phyloP scores from a whole-genome alignment of 2,329 filamentous ascomycete species.

The Boeremia exigua region DNA sequence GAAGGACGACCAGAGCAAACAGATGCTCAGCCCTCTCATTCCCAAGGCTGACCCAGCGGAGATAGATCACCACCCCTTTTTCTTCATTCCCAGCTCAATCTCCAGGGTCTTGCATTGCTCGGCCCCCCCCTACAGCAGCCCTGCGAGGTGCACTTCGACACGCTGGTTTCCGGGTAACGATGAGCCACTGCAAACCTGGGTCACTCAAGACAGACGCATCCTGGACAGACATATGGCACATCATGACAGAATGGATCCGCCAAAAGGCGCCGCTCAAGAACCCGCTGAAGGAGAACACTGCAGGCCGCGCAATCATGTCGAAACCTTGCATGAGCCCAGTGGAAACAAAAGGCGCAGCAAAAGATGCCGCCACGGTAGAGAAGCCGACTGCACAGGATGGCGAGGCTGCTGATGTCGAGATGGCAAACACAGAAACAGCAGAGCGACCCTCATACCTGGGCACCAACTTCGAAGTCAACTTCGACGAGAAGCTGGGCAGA shows the following conservation, averaged over 20 bases:
- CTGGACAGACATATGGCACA: slow-evolving; percentile 87
- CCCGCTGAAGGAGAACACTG: slow-evolving; percentile 70
- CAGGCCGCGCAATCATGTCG: slow-evolving; percentile 73
- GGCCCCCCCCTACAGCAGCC: slow-evolving; percentile 79
- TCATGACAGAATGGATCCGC: slow-evolving; percentile 89
- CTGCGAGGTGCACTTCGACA: slow-evolving; percentile 81
- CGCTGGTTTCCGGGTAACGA: slow-evolving; percentile 80
- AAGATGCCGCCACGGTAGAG: neutral
- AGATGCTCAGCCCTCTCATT: slow-evolving; percentile 47
- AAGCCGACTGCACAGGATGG: slow-evolving; percentile 8
- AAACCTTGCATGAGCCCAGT: slow-evolving; percentile 29
- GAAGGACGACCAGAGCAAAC: slow-evolving; percentile 26
- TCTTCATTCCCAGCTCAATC: slow-evolving; percentile 77
- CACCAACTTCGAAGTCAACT: slow-evolving; percentile 66
- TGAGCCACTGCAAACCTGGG: slow-evolving; percentile 87
- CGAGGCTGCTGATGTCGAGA: slow-evolving; percentile 8
- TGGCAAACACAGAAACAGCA: slow-evolving; percentile 6
- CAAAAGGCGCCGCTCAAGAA: slow-evolving; percentile 81
- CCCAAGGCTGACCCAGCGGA: slow-evolving; percentile 44
- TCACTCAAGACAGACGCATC: slow-evolving; percentile 94
- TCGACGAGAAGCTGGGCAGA: slow-evolving; percentile 80
- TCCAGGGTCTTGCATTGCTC: slow-evolving; percentile 78
- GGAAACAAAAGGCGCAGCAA: slow-evolving; percentile 4
- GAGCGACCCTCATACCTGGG: slow-evolving; percentile 33
- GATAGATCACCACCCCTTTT: slow-evolving; percentile 82